Percentiles rank a stretch among this genome's conserved stretches.
Evolutionary conservation across 2,329 filamentous ascomycete genomes (phyloP).

Genomic region (Thelonectria blattea): DNA sequence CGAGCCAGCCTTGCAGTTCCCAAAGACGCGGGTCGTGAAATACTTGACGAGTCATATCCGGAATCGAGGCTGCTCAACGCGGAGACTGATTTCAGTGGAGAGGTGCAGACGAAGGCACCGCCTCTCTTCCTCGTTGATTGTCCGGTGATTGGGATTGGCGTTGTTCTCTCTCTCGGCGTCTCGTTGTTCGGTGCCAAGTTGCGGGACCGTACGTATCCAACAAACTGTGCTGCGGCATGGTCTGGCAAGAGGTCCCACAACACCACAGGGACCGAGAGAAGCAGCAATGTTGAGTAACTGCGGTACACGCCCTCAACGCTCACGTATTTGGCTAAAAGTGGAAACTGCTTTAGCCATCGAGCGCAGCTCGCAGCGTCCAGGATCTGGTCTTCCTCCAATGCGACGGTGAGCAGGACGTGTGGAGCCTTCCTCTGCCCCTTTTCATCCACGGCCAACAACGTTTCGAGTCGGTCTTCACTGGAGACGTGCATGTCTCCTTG

Average conservation of each 20-base stretch:
- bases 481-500: slow-evolving; percentile 30
- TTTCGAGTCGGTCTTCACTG: slow-evolving; percentile 33
- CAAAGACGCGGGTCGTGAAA: slow-evolving; percentile 31
- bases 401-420: slow-evolving; percentile 36
- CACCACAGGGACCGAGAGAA: slow-evolving; percentile 37
- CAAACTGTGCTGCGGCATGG: slow-evolving; percentile 37
- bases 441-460: slow-evolving; percentile 28
- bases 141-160: slow-evolving; percentile 34
- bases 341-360: slow-evolving; percentile 39
- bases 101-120: slow-evolving; percentile 26
- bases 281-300: slow-evolving; percentile 35
- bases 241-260: slow-evolving; percentile 36
- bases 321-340: slow-evolving; percentile 35
- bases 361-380: slow-evolving; percentile 34
- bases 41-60: slow-evolving; percentile 34
- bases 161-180: slow-evolving; percentile 17
- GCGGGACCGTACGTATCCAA: slow-evolving; percentile 36
- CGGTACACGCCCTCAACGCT: slow-evolving; percentile 35
- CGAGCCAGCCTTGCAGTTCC: slow-evolving; percentile 25
- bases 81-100: slow-evolving; percentile 31
- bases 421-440: slow-evolving; percentile 33
- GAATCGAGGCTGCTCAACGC: slow-evolving; percentile 36
- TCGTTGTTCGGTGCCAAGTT: slow-evolving; percentile 29
- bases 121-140: slow-evolving; percentile 20
- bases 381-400: slow-evolving; percentile 35